A percentile compares a stretch with the other conserved stretches of the same genome.
Conservation (phyloP, 176 grass and related monocot species). For the Pontederia crassipes region DNA sequence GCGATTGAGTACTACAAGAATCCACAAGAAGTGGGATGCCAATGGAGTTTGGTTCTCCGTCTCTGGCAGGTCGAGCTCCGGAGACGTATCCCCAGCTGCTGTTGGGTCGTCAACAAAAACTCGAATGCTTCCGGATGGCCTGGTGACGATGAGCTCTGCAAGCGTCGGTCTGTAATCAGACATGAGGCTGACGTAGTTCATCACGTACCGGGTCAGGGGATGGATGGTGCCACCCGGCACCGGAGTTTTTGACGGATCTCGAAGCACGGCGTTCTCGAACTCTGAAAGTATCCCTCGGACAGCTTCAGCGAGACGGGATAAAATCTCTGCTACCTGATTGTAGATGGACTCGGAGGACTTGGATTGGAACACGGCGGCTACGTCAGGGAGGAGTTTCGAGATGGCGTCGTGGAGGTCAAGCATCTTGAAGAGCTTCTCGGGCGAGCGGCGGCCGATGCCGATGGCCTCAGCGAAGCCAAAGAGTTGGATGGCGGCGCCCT, state of each 20-base stretch:
- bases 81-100: conserved; percentile 17
- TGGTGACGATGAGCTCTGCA: conserved; percentile 6
- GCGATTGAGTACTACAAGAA: conserved; percentile 1
- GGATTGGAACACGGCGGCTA: conserved; percentile 4
- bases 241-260: conserved; percentile 5
- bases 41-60: conserved; percentile 57
- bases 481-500: conserved; percentile 10
- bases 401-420: conserved; percentile 20
- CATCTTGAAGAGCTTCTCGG: conserved; percentile 22
- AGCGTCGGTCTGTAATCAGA: conserved; percentile 9
- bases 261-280: conserved; percentile 10
- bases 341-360: conserved; percentile 9
- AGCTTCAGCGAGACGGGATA: conserved; percentile 14
- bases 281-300: conserved; percentile 6
- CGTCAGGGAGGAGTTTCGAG: conserved; percentile 3
- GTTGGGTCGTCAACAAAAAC: conserved; percentile 25
- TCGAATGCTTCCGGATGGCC: conserved; percentile 37
- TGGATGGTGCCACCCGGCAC: conserved; percentile 20
- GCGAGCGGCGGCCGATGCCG: conserved; percentile 5
- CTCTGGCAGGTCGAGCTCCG: conserved; percentile 55
- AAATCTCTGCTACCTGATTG: neutral
- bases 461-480: conserved; percentile 19
- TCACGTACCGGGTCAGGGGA: conserved; percentile 25
- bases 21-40: conserved; percentile 32
- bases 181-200: conserved; percentile 18